Evolutionary conservation across 2,329 filamentous ascomycete genomes (phyloP).

Genomic region (Neofusicoccum kwambonambiense): DNA sequence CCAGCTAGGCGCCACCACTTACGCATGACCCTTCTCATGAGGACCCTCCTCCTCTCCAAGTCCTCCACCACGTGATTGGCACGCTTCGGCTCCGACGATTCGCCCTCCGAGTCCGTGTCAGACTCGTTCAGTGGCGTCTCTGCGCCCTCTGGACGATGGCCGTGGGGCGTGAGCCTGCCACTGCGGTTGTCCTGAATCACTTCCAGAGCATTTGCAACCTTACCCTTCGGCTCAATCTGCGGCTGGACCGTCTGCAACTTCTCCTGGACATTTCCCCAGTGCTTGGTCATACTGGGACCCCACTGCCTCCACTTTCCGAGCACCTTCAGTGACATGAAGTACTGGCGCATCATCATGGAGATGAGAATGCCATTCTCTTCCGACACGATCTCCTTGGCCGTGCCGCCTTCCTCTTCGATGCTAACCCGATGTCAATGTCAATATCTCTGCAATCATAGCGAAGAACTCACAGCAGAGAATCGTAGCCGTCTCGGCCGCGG

Average conservation of each 20-base stretch:
- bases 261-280: slow-evolving; percentile 67
- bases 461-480: slow-evolving; percentile 10
- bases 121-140: slow-evolving; percentile 29
- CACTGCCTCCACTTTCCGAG: slow-evolving; percentile 77
- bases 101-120: slow-evolving; percentile 38
- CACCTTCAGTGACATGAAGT: slow-evolving; percentile 83
- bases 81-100: slow-evolving; percentile 39
- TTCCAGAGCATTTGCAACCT: slow-evolving; percentile 25
- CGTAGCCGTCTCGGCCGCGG: slow-evolving; percentile 60
- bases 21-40: slow-evolving; percentile 67
- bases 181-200: slow-evolving; percentile 15
- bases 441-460: slow-evolving; percentile 8
- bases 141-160: slow-evolving; percentile 22
- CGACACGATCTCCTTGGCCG: slow-evolving; percentile 73
- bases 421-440: slow-evolving; percentile 37
- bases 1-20: slow-evolving; percentile 73
- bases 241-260: slow-evolving; percentile 56
- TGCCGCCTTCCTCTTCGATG: slow-evolving; percentile 72
- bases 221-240: slow-evolving; percentile 41
- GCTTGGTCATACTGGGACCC: slow-evolving; percentile 58
- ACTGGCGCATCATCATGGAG: slow-evolving; percentile 82
- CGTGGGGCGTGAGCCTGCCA: slow-evolving; percentile 19
- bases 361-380: slow-evolving; percentile 88
- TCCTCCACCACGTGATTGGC: slow-evolving; percentile 42
- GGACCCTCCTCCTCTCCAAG: slow-evolving; percentile 54